Percentiles rank a stretch among this genome's conserved stretches.
These are phyloP conservation scores for Colletotrichum tamarilloi DNA, from an alignment of 2,329 filamentous ascomycete species.

Conservation along the genomic window DNA sequence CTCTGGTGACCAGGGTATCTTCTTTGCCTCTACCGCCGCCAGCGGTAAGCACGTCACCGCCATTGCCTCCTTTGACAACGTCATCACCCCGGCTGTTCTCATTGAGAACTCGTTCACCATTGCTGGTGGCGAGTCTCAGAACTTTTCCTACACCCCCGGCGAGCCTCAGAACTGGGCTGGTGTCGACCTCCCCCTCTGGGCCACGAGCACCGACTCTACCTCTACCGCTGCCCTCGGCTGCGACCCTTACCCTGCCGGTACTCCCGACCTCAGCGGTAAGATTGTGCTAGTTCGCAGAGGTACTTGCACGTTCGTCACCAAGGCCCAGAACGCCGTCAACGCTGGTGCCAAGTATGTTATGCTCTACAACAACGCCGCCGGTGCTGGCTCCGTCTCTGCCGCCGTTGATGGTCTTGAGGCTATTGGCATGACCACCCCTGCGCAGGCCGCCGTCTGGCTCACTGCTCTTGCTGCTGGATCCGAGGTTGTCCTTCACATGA, in stretches of 20 bases:
- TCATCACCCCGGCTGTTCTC: slow-evolving; percentile 54
- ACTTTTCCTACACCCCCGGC: slow-evolving; percentile 58
- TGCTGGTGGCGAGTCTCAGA: slow-evolving; percentile 43
- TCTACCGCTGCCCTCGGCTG: slow-evolving; percentile 63
- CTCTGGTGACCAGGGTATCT: slow-evolving; percentile 56
- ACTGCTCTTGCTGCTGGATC: slow-evolving; percentile 54
- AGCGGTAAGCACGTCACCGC: slow-evolving; percentile 59
- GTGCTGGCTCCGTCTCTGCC: slow-evolving; percentile 47
- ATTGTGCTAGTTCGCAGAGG: slow-evolving; percentile 72
- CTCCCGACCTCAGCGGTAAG: slow-evolving; percentile 66
- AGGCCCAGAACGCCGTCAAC: slow-evolving; percentile 63
- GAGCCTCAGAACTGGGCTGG: slow-evolving; percentile 54
- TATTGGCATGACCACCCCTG: slow-evolving; percentile 53
- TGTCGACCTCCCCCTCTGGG: slow-evolving; percentile 61
- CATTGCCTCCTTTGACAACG: slow-evolving; percentile 63
- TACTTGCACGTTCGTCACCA: slow-evolving; percentile 65
- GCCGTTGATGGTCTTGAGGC: slow-evolving; percentile 47
- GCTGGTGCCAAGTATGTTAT: slow-evolving; percentile 71
- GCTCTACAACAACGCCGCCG: slow-evolving; percentile 67
- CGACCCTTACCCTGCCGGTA: slow-evolving; percentile 59
- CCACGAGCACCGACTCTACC: slow-evolving; percentile 59
- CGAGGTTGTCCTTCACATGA: slow-evolving; percentile 57
- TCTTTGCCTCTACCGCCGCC: slow-evolving; percentile 61
- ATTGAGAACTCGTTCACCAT: slow-evolving; percentile 54
- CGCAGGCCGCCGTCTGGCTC: slow-evolving; percentile 57